Evolutionary conservation across 768 basidiomycete genomes (phyloP), one percentile per base, ranked within the genome.

Genomic region (Leccinum disarticulatum): DNA sequence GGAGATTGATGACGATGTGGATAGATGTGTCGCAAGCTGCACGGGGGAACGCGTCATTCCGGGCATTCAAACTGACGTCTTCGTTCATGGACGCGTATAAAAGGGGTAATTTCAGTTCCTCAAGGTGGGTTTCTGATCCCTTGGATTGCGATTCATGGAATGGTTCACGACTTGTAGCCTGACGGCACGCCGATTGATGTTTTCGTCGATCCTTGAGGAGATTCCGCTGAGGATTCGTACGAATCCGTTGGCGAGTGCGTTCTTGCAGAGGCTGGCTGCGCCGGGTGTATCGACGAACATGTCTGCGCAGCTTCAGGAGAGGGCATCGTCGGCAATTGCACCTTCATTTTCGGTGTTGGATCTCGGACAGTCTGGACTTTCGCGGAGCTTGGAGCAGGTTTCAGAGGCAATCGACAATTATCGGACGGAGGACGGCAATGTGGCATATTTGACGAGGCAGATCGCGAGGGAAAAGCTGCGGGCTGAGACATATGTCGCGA

Each of bases 371-470:
- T 77, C 81, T 5, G 84, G 88, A 8, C 78, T 91, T 54, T 85
- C 89, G 56, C 82, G 82, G 70, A 91, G 91, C 71, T 76, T 96
- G 63, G 91, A 93, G 77, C 84, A 88, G 72, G 86, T 95, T 53
- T 85, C 91, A 61, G 93, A 96, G 73, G 85, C 88, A 0, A 79
- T 96, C 60, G 92, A 94, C 76, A 83, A 78, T 66, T 93, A 94
- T 77, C 86, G 87, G 67, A 92, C 90, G 56, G 95, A 97, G 74
- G 91, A 95, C 68, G 91, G 92, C 54, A 96, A 96, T 74, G 82
- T 95, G 64, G 93, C 90, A 55, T 97, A 93, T 79, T 77, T 93
- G 65, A 81, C 81, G 49, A 87, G 95, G 56, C 94, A 95, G 72
- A 95, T 95, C 69, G 87, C 87, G 31, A 83, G 95, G 31, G 95